Percentiles rank a stretch among this genome's conserved stretches.
Conservation (phyloP, 768 basidiomycete genomes). For the Amanita molliuscula region DNA sequence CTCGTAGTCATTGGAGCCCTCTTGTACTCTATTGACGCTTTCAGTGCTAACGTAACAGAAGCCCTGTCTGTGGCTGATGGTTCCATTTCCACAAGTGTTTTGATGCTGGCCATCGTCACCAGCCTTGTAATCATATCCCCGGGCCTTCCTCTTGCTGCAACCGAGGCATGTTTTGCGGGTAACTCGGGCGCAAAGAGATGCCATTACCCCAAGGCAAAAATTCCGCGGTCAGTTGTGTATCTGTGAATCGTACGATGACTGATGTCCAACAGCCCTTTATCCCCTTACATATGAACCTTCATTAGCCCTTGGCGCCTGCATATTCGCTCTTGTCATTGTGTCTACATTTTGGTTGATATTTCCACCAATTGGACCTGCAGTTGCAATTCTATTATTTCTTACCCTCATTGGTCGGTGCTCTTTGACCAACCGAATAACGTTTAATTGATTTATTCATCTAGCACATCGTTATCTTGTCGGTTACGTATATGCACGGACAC, state of each 20-base stretch:
- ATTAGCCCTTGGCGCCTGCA: conserved; percentile 53
- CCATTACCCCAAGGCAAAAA: conserved; percentile 66
- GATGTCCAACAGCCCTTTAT: conserved; percentile 41
- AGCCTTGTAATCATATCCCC: conserved; percentile 62
- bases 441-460: conserved; percentile 14
- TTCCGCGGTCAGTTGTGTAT: conserved; percentile 51
- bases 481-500: conserved; percentile 66
- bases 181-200: conserved; percentile 41
- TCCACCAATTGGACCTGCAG: conserved; percentile 66
- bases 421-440: neutral
- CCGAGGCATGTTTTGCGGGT: conserved; percentile 53
- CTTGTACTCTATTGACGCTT: conserved; percentile 53
- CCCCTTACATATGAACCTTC: conserved; percentile 63
- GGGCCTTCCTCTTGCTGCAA: conserved; percentile 66
- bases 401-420: conserved; percentile 49
- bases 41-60: conserved; percentile 29
- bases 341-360: conserved; percentile 68
- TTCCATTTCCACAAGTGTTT: conserved; percentile 56
- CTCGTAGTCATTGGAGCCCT: conserved; percentile 59
- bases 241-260: conserved; percentile 2
- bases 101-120: conserved; percentile 47
- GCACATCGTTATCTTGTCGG: conserved; percentile 77
- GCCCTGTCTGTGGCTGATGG: conserved; percentile 52
- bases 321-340: conserved; percentile 62
- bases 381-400: conserved; percentile 51